A percentile compares a stretch with the other conserved stretches of the same genome.
Evolutionary conservation across 768 basidiomycete species (phyloP).

Genomic region (Vishniacozyma victoriae): DNA sequence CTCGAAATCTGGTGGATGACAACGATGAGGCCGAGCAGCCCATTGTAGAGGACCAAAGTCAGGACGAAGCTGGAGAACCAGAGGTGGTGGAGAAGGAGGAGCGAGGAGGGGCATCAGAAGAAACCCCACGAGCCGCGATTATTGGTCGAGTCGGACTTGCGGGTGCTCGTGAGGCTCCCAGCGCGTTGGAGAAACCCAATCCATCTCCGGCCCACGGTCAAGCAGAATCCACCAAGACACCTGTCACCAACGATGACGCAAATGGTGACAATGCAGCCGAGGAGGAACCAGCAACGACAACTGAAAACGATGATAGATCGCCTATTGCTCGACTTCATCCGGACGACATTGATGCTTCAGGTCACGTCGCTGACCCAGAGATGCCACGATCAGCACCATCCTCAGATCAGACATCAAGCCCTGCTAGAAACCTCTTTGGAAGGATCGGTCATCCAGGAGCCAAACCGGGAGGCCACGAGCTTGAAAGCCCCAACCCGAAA

Average conservation of each 20-base stretch:
- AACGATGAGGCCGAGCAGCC: background rate
- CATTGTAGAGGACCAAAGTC: background rate
- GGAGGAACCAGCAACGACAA: background rate
- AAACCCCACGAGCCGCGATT: background rate
- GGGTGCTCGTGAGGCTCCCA: background rate
- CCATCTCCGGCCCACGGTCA: background rate
- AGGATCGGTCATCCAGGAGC: background rate
- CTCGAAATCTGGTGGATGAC: background rate
- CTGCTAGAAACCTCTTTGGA: background rate
- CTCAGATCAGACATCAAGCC: too few relatives aligned
- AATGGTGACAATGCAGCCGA: background rate
- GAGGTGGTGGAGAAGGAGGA: too few relatives aligned
- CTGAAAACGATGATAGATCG: background rate
- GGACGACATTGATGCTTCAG: background rate
- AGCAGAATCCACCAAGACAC: background rate
- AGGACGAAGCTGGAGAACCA: too few relatives aligned
- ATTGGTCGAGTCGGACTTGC: background rate
- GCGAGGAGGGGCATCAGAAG: background rate
- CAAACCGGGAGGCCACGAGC: background rate
- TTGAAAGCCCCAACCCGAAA: too few relatives aligned
- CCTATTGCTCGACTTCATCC: background rate
- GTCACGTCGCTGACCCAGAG: background rate
- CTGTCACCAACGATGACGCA: background rate
- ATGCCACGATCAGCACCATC: background rate
- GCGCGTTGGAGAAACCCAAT: background rate